Evolutionary conservation across 164 flowering plant genomes (phyloP), one percentile per base, ranked within the genome.

Genomic region (Macadamia integrifolia): DNA sequence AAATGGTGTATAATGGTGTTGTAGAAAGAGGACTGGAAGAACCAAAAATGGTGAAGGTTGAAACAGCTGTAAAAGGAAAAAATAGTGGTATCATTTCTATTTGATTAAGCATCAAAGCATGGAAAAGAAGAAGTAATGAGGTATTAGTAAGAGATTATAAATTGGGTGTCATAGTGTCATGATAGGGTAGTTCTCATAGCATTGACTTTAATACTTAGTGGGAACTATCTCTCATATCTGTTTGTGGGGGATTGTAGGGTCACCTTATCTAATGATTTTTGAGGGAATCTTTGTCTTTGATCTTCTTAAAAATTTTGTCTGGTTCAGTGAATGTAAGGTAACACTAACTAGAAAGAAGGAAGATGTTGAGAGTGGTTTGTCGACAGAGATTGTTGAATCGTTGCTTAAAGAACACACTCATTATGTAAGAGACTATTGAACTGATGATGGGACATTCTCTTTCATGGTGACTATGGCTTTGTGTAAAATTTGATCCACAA

Each of bases 221-320:
- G 61, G 61, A 58, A 69, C 32, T 23, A 23, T 23, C 23, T 23
- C 23, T 23, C 23, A 23, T 23, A 23, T 23, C 23, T 35, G 3
- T 5, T 35, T 35, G 5, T 35, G 40, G 40, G 5, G 40, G 40
- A 49, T 58, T 61, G 12, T 31, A 40, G 4, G 14, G 67, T 68
- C 64, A 14, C 60, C 52, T 10, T 72, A 35, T 2, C 42, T 57
- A 75, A 74, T 74, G 55, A 78, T 69, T 71, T 61, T 70, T 23
- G 23, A 23, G 23, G 61, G 40, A 13, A 77, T 74, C 74, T 67
- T 46, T 69, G 76, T 70, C 75, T 61, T 58, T 56, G 52, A 40
- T 67, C 65, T 68, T 67, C 66, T 68, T 63, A 50, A 23, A 58
- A 48, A 18, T 17, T 14, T 6, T 15, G 49, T 40, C 49, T 53